phyloP scores from a whole-genome alignment of 257 asterid species.

The Coffea canephora region DNA sequence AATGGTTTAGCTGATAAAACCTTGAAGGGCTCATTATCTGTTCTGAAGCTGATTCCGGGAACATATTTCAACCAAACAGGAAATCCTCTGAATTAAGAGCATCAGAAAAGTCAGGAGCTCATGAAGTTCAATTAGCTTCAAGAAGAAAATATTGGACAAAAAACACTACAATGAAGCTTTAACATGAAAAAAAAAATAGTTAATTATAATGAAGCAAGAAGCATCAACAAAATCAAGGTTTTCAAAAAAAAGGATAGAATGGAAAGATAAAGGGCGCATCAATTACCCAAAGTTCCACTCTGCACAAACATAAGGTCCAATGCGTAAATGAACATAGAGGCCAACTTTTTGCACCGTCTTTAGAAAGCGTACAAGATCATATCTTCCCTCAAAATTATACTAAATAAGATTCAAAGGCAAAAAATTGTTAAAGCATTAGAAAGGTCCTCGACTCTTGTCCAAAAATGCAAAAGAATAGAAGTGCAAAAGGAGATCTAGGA shows the following conservation, averaged over 20 bases:
- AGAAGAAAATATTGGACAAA: background rate
- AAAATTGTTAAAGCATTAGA: conserved; percentile 5
- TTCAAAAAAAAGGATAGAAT: background rate
- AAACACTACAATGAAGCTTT: background rate
- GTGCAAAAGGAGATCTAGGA: conserved; percentile 7
- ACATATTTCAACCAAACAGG: conserved; percentile 77
- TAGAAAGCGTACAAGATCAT: conserved; percentile 61
- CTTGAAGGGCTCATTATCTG: conserved; percentile 71
- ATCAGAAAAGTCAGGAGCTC: conserved; percentile 1
- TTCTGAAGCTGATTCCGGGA: conserved; percentile 72
- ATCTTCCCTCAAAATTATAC: conserved; percentile 67
- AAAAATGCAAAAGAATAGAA: background rate
- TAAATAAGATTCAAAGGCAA: conserved; percentile 21
- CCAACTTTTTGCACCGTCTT: conserved; percentile 58
- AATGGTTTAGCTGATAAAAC: conserved; percentile 22
- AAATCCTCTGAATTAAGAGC: conserved; percentile 54
- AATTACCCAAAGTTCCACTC: conserved; percentile 80
- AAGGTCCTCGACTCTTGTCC: background rate
- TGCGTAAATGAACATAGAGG: conserved; percentile 51
- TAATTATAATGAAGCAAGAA: background rate
- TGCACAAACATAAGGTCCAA: conserved; percentile 79
- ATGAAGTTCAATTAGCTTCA: background rate
- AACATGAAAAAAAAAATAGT: background rate
- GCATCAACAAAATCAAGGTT: background rate
- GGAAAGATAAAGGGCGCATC: background rate